Base-by-base conservation (phyloP, 257 asterid genomes). In the Lavandula angustifolia region DNA sequence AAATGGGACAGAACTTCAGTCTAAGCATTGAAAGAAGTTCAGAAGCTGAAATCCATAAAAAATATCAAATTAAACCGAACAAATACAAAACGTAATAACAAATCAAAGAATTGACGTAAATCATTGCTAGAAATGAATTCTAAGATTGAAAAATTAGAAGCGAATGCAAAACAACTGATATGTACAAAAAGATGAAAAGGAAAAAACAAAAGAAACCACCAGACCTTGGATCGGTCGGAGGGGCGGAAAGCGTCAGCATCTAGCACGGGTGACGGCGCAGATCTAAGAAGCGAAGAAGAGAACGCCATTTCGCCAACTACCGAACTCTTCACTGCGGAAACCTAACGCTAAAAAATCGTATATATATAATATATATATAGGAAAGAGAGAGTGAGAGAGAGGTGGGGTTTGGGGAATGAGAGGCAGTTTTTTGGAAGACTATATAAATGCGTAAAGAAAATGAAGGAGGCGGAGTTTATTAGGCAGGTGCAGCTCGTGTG, bases 201-300 rank as follows among this genome's bases (percentile, higher is more conserved):
- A 22, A 22, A 22, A 22, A 22, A 22, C 27, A 22, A 22, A 22
- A 22, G 27, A 51, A 34, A 44, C 1, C 47, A 16, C 22, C 6
- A 51, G 38, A 87, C 95, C 95, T 75, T 66, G 65, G 78, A 74
- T 50, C 67, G 81, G 60, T 69, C 52, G 44, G 77, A 65, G 54
- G 74, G 13, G 16, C 67, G 76, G 63, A 52, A 44, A 50, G 75
- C 65, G 41, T 73, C 79, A 12, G 83, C 41, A 4, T 79, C 80
- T 13, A 68, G 47, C 62, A 79, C 77, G 33, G 84, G 83, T 0
- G 92, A 78, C 42, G 79, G 69, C 46, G 80, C 69, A 75, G 92
- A 87, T 84, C 95, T 76, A 13, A 81, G 42, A 18, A 80, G 75
- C 49, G 81, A 66, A 33, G 89, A 67, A 31, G 92, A 87, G 54